Evolutionary conservation across 352 stramenopile species (phyloP).

Genomic region (Globisporangium acanthophoron): DNA sequence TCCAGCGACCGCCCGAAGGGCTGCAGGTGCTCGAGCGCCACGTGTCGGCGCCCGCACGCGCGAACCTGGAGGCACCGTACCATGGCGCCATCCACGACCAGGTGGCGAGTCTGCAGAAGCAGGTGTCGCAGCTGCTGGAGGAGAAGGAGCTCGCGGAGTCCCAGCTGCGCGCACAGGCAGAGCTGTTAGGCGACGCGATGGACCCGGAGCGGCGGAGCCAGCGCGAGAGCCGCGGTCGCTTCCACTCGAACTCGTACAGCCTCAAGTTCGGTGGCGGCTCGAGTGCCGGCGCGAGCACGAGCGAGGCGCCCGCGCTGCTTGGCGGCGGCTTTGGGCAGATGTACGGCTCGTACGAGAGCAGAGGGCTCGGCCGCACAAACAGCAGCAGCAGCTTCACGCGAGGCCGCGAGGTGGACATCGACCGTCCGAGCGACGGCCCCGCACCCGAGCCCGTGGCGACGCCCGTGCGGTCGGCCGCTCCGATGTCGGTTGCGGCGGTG

Average conservation of each 20-base stretch:
- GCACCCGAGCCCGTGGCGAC: neutral
- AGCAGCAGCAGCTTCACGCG: conserved; percentile 34
- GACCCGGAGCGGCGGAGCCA: conserved; percentile 30
- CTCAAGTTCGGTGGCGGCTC: conserved; percentile 33
- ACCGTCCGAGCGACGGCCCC: conserved; percentile 13
- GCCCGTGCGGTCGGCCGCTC: conserved; percentile 1
- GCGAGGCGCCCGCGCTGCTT: conserved; percentile 13
- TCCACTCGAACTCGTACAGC: conserved; percentile 65
- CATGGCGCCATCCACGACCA: conserved; percentile 62
- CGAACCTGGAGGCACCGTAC: conserved; percentile 24
- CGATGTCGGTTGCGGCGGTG: conserved; percentile 21
- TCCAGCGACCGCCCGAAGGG: conserved; percentile 7
- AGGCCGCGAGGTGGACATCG: conserved; percentile 33
- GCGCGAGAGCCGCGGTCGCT: conserved; percentile 31
- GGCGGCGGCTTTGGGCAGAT: conserved; percentile 22
- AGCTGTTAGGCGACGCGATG: conserved; percentile 40
- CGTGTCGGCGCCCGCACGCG: conserved; percentile 60
- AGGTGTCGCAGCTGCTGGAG: conserved; percentile 79
- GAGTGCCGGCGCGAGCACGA: conserved; percentile 15
- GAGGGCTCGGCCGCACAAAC: conserved; percentile 23
- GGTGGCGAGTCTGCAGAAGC: conserved; percentile 79
- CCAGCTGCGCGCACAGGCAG: conserved; percentile 62
- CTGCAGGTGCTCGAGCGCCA: conserved; percentile 49
- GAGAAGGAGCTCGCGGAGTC: conserved; percentile 80
- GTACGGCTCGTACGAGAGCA: conserved; percentile 31